phyloP scores from a whole-genome alignment of 2,329 filamentous ascomycete genomes.

The Incumbomyces lentus region DNA sequence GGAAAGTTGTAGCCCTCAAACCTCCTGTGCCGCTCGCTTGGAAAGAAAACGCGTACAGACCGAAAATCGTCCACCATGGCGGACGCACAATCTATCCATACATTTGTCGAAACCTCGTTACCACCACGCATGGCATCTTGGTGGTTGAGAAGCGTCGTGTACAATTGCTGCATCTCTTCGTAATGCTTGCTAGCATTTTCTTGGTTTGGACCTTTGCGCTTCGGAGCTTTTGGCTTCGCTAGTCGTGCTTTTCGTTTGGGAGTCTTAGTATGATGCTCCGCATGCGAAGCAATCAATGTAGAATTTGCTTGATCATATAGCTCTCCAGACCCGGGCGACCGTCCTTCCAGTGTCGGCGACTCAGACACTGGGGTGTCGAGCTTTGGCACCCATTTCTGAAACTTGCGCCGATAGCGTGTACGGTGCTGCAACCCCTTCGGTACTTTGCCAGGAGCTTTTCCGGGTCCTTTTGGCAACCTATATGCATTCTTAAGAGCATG shows the following conservation, averaged over 20 bases:
- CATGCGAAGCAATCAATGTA: slow-evolving; percentile 21
- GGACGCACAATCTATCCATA: slow-evolving; percentile 50
- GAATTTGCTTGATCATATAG: neutral
- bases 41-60: slow-evolving; percentile 50
- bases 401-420: neutral
- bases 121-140: slow-evolving; percentile 39
- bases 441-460: slow-evolving; percentile 3
- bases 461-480: slow-evolving; percentile 8
- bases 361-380: neutral
- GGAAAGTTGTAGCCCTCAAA: slow-evolving; percentile 38
- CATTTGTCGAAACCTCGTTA: slow-evolving; percentile 39
- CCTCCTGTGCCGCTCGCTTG: slow-evolving; percentile 40
- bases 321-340: neutral
- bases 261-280: slow-evolving; percentile 12
- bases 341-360: neutral
- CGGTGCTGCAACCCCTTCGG: slow-evolving; percentile 1
- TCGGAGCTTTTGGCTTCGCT: slow-evolving; percentile 14
- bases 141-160: slow-evolving; percentile 37
- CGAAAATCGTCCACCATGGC: slow-evolving; percentile 51
- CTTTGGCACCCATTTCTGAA: slow-evolving; percentile 1
- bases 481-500: slow-evolving; percentile 19
- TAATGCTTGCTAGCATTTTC: slow-evolving; percentile 29
- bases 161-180: slow-evolving; percentile 36
- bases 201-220: slow-evolving; percentile 20
- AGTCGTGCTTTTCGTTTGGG: slow-evolving; percentile 11